phyloP scores from a whole-genome alignment of 1,284 basidiomycete species.

The Ceratobasidium sp. region DNA sequence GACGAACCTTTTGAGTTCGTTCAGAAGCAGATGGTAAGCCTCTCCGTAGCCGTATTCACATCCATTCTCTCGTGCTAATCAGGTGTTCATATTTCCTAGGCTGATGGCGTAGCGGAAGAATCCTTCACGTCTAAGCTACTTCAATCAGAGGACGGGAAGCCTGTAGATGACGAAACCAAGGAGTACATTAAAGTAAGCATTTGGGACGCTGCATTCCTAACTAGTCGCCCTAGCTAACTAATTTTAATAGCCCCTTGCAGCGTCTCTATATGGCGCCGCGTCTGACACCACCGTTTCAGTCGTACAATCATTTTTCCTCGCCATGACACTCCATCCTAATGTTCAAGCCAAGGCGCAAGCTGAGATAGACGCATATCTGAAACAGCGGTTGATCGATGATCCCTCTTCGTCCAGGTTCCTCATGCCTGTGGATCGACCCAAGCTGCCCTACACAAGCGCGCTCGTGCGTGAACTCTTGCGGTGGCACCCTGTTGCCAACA shows the following conservation, averaged over 20 bases:
- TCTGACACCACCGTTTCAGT: constrained; percentile 24
- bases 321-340: constrained; percentile 26
- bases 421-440: background rate
- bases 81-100: background rate
- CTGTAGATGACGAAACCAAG: constrained; percentile 1
- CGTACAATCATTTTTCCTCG: constrained; percentile 21
- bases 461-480: constrained; percentile 20
- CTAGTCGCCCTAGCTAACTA: background rate
- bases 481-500: constrained; percentile 20
- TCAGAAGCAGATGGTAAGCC: constrained; percentile 49
- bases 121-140: constrained; percentile 20
- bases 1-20: constrained; percentile 50
- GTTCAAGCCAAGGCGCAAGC: constrained; percentile 24
- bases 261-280: constrained; percentile 20
- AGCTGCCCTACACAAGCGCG: constrained; percentile 13
- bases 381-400: background rate
- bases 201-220: background rate
- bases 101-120: constrained; percentile 7
- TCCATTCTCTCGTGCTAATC: background rate
- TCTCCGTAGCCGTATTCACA: background rate
- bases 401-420: constrained; percentile 6
- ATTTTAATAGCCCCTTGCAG: constrained; percentile 9
- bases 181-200: background rate
- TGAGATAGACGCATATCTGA: constrained; percentile 6
- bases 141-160: background rate